Evolutionary conservation across 176 grass and related monocot species (phyloP), one percentile per base, ranked within the genome.

Genomic region (Triticum aestivum): DNA sequence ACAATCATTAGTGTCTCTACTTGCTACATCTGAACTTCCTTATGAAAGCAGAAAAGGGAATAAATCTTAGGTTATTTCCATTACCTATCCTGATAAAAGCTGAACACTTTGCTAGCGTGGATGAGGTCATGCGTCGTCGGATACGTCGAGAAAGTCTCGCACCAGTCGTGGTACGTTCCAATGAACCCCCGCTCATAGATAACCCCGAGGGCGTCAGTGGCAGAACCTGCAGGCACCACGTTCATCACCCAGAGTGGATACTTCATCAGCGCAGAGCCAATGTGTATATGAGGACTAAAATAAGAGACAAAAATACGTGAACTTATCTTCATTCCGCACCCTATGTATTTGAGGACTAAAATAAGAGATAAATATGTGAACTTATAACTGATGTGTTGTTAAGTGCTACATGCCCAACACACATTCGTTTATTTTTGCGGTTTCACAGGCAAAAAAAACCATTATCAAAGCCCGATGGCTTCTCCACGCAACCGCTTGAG

Each of bases 171-270:
- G 54, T 90, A 95, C 9, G 88, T 89, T 65, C 93, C 90, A 65
- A 95, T 92, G 51, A 95, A 92, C n/a, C 93, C 93, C 85, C 93
- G 72, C 30, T 95, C 93, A 39, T 95, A 90, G 45, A 95, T 92
- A 69, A 89, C 83, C 77, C 93, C 86, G 0, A 92, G 88, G 18
- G 88, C 92, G 63, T 92, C 93, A 76, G 51, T 34, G 61, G 32
- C 41, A 15, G 78, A 73, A 44, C 62, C 69, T 62, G 35, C 41
- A 35, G 90, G 78, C 24, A 95, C 90, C 34, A 88, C 90, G 20
- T 95, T 95, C 93, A 95, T 95, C 77, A 90, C 93, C 93, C 93
- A 95, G 20, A 95, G 82, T 14, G 90, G 93, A 42, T 95, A 86
- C 41, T 90, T 82, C 69, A 88, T 86, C 79, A 92, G 24, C 20